Evolutionary conservation across 2,329 filamentous ascomycete species (phyloP), one percentile per base, ranked within the genome.

Genomic region (Emergomyces pasteurianus): DNA sequence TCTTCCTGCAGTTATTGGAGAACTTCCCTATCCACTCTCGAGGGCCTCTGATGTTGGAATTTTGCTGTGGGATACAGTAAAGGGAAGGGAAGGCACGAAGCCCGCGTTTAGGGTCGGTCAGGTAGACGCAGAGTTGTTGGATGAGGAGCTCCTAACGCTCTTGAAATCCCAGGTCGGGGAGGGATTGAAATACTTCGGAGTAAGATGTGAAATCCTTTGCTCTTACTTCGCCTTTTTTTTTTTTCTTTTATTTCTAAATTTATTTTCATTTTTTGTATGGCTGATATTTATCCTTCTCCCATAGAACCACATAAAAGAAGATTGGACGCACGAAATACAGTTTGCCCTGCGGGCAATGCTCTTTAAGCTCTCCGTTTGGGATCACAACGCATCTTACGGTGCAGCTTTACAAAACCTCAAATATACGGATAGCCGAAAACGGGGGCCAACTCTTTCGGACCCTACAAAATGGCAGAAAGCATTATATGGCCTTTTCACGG

Each of bases 331-430:
- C 58, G 94, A 97, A 76, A 92, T 97, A 59, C 80, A 88, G 64
- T 80, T 96, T 34, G 82, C 80, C 0, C 79, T 99, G 60, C 82
- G 92, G 54, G 84, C 87, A 1, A 79, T 91, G 2, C 79, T 99
- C 8, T 99, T 96, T 80, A 99, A 99, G 75, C 82, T 99, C 64
- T 90, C 89, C 18, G 86, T 99, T 62, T 99, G 94, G 94, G 92
- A 97, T 73, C 90, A 96, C 73, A 87, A 96, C 73, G 90, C 94
- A 46, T 95, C 89, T 5, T 97, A 99, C 74, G 94, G 94, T 63
- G 94, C 94, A 12, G 86, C 90, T 42, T 79, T 99, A 57, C 94
- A 99, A 74, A 95, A 95, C 64, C 81, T 99, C 34, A 86, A 86
- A 70, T 97, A 92, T 70, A 88, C 89, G 12, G 92, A 97, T 72